Conservation (phyloP, 139 green algal species). For the Chlamydomonas schloesseri region DNA sequence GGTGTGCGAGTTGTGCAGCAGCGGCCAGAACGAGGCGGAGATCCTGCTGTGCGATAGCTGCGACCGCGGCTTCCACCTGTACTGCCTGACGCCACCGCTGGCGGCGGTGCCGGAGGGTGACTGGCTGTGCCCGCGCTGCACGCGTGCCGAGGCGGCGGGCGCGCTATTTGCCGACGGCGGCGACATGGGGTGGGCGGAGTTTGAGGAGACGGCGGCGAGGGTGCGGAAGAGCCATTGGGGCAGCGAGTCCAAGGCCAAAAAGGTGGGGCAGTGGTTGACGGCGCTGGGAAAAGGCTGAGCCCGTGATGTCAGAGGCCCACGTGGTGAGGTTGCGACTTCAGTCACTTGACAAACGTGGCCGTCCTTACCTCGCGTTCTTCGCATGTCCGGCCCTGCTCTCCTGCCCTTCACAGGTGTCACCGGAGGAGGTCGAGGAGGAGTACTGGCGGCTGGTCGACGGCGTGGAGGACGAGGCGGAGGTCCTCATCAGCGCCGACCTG, state of each 20-base stretch:
- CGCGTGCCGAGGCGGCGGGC: slow-evolving; percentile 48
- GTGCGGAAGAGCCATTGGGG: slow-evolving; percentile 54
- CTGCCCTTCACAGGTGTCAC: slow-evolving; percentile 51
- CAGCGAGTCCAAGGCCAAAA: slow-evolving; percentile 46
- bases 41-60: slow-evolving; percentile 91
- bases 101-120: slow-evolving; percentile 77
- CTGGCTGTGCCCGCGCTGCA: slow-evolving; percentile 88
- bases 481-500: slow-evolving; percentile 82
- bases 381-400: too few relatives aligned
- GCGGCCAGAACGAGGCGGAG: slow-evolving; percentile 75
- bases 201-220: slow-evolving; percentile 59
- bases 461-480: slow-evolving; percentile 82
- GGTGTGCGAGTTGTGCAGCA: slow-evolving; percentile 74
- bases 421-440: slow-evolving; percentile 78
- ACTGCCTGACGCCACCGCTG: slow-evolving; percentile 36
- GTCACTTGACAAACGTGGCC: too few relatives aligned
- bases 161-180: slow-evolving; percentile 67
- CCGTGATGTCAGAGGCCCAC: too few relatives aligned
- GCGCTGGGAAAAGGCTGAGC: neutral
- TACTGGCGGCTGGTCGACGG: slow-evolving; percentile 93
- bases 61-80: slow-evolving; percentile 34
- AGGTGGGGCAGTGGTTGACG: slow-evolving; percentile 16
- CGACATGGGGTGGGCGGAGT: slow-evolving; percentile 76
- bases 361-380: too few relatives aligned
- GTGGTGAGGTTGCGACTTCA: too few relatives aligned